Evolutionary conservation across 2,329 filamentous ascomycete species (phyloP).

Genomic region (Colletotrichum shisoi): DNA sequence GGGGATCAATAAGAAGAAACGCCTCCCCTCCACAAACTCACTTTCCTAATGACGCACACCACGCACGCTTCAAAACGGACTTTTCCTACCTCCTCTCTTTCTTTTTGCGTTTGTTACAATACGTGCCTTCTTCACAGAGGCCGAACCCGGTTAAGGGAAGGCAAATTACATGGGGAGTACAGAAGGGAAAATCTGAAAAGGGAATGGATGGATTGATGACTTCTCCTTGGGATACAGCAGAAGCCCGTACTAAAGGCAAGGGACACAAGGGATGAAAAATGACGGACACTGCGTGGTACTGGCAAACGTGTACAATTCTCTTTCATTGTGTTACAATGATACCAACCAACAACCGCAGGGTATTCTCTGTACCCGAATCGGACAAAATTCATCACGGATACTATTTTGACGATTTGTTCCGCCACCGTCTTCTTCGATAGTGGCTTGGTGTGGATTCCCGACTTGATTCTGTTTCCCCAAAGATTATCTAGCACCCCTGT

Average conservation of each 20-base stretch:
- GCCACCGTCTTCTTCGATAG: neutral
- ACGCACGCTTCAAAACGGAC: neutral
- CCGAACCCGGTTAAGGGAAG: neutral
- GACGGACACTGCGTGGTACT: neutral
- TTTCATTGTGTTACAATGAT: constrained; percentile 8
- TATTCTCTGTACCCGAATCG: constrained; percentile 1
- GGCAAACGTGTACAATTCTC: neutral
- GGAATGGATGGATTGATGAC: neutral
- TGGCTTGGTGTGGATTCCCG: neutral
- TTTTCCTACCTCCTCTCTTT: no score
- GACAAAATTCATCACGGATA: neutral
- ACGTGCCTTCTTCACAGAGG: neutral
- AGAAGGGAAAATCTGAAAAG: neutral
- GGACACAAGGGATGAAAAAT: neutral
- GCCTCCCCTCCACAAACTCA: neutral
- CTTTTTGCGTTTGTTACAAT: neutral
- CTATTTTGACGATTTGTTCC: neutral
- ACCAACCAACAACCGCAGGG: constrained; percentile 3
- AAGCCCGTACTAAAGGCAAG: neutral
- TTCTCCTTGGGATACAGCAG: neutral
- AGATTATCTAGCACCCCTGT: neutral
- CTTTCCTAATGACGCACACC: neutral
- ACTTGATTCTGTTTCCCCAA: neutral
- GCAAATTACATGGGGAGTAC: neutral
- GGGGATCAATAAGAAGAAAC: neutral